Evolutionary conservation across 441 rosid species (phyloP), one percentile per base, ranked within the genome.

Genomic region (Jatropha multifida): DNA sequence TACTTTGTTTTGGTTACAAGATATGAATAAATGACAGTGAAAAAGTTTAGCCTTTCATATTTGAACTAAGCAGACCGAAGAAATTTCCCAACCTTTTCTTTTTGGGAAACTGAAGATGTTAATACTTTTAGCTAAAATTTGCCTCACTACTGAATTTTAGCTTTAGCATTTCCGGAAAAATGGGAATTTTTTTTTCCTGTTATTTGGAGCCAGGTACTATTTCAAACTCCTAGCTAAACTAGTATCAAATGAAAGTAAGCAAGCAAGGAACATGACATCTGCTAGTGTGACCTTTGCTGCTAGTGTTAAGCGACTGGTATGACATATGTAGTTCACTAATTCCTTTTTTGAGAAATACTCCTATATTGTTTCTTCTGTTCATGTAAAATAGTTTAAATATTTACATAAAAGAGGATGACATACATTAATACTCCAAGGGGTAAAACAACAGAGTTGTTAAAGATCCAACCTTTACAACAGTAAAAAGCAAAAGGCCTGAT

Each of bases 111-210:
- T 60, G 38, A 60, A 4, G 38, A 60, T 60, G 11, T n/a, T n/a
- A 20, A 55, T 58, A 23, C 37, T 20, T 32, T 23, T 23, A 51
- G 58, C 12, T 27, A 27, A 68, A 67, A 27, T 12, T 54, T 61
- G 10, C 42, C n/a, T 52, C 7, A 27, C 14, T 51, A 12, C 63
- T 40, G 23, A 12, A n/a, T 52, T n/a, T 67, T 51, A 58, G 18
- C 58, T 46, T 59, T 13, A 14, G 46, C 48, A 75, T 32, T 67
- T 58, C 44, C 58, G 49, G 60, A 68, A 37, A 75, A 26, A 60
- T 56, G 5, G 32, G 5, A n/a, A 23, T 7, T 8, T 8, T 7
- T 11, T 27, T 65, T n/a, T 12, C 18, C 40, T 23, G 23, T 74
- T 55, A 32, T 67, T 75, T 60, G 78, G 71, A 41, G 52, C 7